Base-by-base conservation (phyloP, 2,329 filamentous ascomycete species). In the Parastagonospora nodorum region DNA sequence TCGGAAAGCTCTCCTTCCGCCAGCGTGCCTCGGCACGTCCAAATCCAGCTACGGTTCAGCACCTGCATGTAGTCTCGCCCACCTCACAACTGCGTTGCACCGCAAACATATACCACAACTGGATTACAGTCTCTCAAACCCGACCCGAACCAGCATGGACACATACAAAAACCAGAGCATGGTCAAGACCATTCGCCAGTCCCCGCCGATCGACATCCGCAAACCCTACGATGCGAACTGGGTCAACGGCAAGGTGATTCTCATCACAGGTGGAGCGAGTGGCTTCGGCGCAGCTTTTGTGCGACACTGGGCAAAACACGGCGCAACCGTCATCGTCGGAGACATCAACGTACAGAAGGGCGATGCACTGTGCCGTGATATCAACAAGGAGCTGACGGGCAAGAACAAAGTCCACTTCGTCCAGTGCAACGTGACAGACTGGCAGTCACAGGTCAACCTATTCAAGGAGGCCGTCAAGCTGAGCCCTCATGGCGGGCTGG, bases 341-440 rank as follows among this genome's bases (percentile, higher is more conserved):
- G 87, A 89, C 68, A 74, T 89, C 62, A 82, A 84, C 63, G 76
- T 80, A 49, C 57, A 69, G 14, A 76, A 75, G 8, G 86, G 85
- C 19, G 77, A 83, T 56, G 69, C 75, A 16, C 75, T 89, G 19
- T 79, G 84, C 8, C 79, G 80, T 10, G 75, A 80, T 27, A 71
- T 87, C 33, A 77, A 80, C 36, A 63, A 74, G 36, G 66, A 64
- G 52, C 35, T 32, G 24, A 75, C 69, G 29, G 74, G 67, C 15
- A 77, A 74, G 50, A 58, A 71, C 43, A 73, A 79, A 24, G 80
- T 83, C 52, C 75, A 82, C 63, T 88, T 83, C 65, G 73, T 84
- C 44, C 77, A 81, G 60, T 87, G 84, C 75, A 82, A 89, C 71
- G 86, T 89, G 8, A 84, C 83, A 1, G 77, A 81, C 55, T 89